Evolutionary conservation across 1,284 basidiomycete species (phyloP).

Genomic region (Puccinia polysora): DNA sequence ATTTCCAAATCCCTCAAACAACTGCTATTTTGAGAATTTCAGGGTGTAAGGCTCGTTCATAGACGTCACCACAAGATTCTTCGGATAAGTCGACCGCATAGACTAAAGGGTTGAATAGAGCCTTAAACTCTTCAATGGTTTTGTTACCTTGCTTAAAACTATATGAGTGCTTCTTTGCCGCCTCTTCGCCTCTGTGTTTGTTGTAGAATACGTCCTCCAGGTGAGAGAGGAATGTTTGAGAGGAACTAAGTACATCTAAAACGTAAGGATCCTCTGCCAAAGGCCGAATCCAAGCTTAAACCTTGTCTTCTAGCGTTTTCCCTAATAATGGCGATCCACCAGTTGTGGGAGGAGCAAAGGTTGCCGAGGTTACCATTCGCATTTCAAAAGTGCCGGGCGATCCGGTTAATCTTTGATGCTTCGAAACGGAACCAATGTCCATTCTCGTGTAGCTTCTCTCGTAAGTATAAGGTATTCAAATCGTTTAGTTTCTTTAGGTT

Average conservation of each 20-base stretch:
- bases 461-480: constrained; percentile 4
- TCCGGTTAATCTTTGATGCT: constrained; percentile 2
- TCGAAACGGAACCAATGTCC: not conserved
- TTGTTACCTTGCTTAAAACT: not conserved
- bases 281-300: not conserved
- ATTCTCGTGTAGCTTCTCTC: not conserved
- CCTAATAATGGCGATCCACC: not conserved
- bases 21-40: too few relatives aligned
- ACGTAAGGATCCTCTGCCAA: not conserved
- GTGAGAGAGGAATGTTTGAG: not conserved
- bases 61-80: not conserved
- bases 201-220: not conserved
- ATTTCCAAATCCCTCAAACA: too few relatives aligned
- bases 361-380: not conserved
- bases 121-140: not conserved
- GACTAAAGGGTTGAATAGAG: not conserved
- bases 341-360: not conserved
- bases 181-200: not conserved
- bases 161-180: not conserved
- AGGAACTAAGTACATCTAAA: not conserved
- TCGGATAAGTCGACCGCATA: constrained; percentile 1
- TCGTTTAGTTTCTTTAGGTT: not conserved
- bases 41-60: too few relatives aligned
- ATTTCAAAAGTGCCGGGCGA: not conserved
- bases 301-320: not conserved